Evolutionary conservation across 2,329 filamentous ascomycete genomes (phyloP), one percentile per base, ranked within the genome.

Genomic region (Colletotrichum cordylinicola): DNA sequence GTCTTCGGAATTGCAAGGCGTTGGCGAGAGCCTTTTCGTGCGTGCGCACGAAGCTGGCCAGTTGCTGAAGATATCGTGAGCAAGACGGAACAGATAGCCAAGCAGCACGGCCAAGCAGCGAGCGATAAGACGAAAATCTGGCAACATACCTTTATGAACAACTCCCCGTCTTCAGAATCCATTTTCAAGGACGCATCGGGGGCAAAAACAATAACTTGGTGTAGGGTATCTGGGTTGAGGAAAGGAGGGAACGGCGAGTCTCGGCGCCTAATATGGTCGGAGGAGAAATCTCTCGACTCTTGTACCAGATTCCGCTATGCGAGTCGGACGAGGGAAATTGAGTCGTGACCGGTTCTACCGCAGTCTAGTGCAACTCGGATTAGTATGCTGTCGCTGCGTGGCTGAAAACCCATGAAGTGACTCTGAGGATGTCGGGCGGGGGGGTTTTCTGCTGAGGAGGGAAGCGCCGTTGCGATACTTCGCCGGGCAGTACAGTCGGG

Each of bases 21-120:
- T 98, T 98, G 83, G 97, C 97, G 78, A 99, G 91, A 48, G 96
- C 96, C 87, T 98, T 98, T 87, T 99, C 97, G 88, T 99, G 96
- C 72, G 96, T 98, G 78, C 96, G 95, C 86, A 99, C 96, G 86
- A 98, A 98, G 87, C 94, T 94, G 83, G 96, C 96, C 84, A 99
- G 91, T 90, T 98, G 97, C 96, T 98, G 84, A 66, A 52, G 27
- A 37, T 21, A 21, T 58, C 64, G 43, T 60, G 60, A 62, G 72
- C 48, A 77, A 62, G 29, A 27, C 21, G 15, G 39, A 29, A 61
- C 52, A 39, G 31, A 35, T 31, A 33, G 35, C 21, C 8, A 29
- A 35, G 58, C 58, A 24, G 33, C 56, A 37, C 21, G 18, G 37
- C 73, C 52, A 2, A n/a, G 39, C 21, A 52, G 31, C 9, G 35